Conservation (phyloP, 2,329 filamentous ascomycete species). For the Chrysoporthe austroafricana region DNA sequence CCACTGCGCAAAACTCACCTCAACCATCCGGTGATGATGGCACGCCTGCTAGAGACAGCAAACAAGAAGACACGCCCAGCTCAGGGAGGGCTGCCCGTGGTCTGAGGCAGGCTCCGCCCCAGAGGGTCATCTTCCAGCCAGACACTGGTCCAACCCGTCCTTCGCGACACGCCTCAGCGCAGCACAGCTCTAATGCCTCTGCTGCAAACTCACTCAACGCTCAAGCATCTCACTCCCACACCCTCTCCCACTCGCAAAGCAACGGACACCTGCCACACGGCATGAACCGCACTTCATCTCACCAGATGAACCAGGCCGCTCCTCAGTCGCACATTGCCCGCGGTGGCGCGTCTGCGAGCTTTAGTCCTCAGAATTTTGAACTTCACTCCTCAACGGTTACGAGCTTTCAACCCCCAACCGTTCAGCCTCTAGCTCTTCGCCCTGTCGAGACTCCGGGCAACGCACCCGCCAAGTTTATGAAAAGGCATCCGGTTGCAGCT, state of each 20-base stretch:
- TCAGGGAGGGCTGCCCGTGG: slow-evolving; percentile 65
- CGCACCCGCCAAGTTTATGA: slow-evolving; percentile 69
- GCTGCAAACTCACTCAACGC: background rate
- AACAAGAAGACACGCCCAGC: slow-evolving; percentile 52
- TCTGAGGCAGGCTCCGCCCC: slow-evolving; percentile 80
- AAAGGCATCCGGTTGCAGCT: slow-evolving; percentile 51
- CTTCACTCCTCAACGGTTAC: slow-evolving; percentile 64
- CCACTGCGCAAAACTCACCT: slow-evolving; percentile 59
- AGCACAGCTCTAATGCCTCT: slow-evolving; percentile 39
- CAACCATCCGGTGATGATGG: slow-evolving; percentile 64
- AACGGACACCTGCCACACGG: slow-evolving; percentile 24
- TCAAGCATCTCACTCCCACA: slow-evolving; percentile 32
- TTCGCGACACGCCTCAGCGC: slow-evolving; percentile 59
- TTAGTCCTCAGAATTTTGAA: slow-evolving; percentile 60
- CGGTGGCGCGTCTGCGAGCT: slow-evolving; percentile 50
- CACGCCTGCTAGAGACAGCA: slow-evolving; percentile 59
- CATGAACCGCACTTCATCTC: slow-evolving; percentile 20
- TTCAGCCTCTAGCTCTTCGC: slow-evolving; percentile 68
- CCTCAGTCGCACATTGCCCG: slow-evolving; percentile 38
- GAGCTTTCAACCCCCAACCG: slow-evolving; percentile 70
- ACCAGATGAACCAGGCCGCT: slow-evolving; percentile 23
- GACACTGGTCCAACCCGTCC: slow-evolving; percentile 70
- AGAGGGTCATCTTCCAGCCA: slow-evolving; percentile 83
- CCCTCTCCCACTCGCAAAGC: slow-evolving; percentile 35
- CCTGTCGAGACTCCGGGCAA: slow-evolving; percentile 77